phyloP scores from a whole-genome alignment of 2,329 filamentous ascomycete species.

The Chalara sp. region DNA sequence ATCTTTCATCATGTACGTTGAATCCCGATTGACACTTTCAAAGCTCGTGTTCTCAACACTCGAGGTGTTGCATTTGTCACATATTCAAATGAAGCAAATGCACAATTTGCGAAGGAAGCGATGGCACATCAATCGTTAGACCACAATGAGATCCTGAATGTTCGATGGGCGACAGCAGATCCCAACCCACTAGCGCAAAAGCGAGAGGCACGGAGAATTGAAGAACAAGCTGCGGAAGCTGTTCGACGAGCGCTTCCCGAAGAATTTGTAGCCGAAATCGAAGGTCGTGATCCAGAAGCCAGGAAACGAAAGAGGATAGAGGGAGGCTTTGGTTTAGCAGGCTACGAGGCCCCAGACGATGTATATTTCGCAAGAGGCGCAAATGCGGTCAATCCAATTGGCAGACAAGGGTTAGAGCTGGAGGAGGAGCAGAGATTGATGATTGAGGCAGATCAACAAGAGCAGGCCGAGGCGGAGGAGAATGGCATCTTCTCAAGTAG shows the following conservation, averaged over 20 bases:
- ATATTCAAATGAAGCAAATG: conserved; percentile 83
- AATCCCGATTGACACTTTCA: conserved; percentile 15
- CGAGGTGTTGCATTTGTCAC: conserved; percentile 93
- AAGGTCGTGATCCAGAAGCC: conserved; percentile 82
- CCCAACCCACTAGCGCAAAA: conserved; percentile 94
- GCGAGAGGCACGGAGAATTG: conserved; percentile 78
- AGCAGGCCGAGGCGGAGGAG: conserved; percentile 31
- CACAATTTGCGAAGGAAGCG: conserved; percentile 86
- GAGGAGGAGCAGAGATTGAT: conserved; percentile 55
- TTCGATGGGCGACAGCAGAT: conserved; percentile 94
- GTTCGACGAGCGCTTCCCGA: conserved; percentile 81
- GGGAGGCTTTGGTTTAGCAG: conserved; percentile 69
- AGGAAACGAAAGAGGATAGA: conserved; percentile 85
- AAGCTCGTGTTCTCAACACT: conserved; percentile 73
- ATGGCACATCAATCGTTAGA: conserved; percentile 95
- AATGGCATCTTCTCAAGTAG: conserved; percentile 74
- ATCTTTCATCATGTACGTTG: neutral
- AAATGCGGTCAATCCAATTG: conserved; percentile 55
- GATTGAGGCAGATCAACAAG: conserved; percentile 39
- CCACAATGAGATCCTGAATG: conserved; percentile 87
- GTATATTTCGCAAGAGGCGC: conserved; percentile 83
- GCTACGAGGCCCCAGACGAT: conserved; percentile 86
- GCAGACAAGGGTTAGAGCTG: conserved; percentile 53
- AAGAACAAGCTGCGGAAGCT: conserved; percentile 94
- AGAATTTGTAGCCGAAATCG: conserved; percentile 87